Base-by-base conservation (phyloP, 169 alveolate genomes). In the Eimeria necatrix region DNA sequence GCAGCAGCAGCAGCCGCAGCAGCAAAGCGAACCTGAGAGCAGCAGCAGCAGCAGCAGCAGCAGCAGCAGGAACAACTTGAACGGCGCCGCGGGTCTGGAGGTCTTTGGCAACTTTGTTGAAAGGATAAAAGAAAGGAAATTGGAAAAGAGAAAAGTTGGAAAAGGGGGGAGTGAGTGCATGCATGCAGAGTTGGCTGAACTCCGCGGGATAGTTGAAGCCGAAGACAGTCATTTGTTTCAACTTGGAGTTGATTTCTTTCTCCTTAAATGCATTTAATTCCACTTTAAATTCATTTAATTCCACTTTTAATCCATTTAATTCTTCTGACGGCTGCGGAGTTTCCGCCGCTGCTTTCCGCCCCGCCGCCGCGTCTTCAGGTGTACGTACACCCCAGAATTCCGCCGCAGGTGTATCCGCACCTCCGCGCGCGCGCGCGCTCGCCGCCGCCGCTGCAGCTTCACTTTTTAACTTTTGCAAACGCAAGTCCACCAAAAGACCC, bases 161-260 rank as follows among this genome's bases (percentile, higher is more conserved):
- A 0, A 91, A 53, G 20, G 95, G 95, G 2, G 95, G 95, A 2
- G 48, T 70, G 1, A 91, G 7, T 26, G 95, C 95, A 76, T 91
- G 95, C 80, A 91, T 26, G 32, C 85, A 73, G 49, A 91, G 56
- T 52, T 91, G 95, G n/a, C 87, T 48, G 41, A 12, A 91, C 9
- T 56, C 95, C 22, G 90, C 61, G 2, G 95, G 95, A n/a, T 91
- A 91, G 46, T 61, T 76, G 73, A 91, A 91, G 3, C 95, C 95
- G 53, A 76, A 76, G 41, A 78, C 60, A 9, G 59, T 46, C 51
- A 32, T 71, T 32, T 74, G 49, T 10, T 59, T 8, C 51, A 91
- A 4, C 53, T 70, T 32, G 0, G 41, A 32, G 49, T 41, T 51
- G 0, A 14, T 76, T 76, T 12, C 46, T 20, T 52, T 49, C 64